Conservation (phyloP, 1,284 basidiomycete genomes). For the Ganoderma multipileum region DNA sequence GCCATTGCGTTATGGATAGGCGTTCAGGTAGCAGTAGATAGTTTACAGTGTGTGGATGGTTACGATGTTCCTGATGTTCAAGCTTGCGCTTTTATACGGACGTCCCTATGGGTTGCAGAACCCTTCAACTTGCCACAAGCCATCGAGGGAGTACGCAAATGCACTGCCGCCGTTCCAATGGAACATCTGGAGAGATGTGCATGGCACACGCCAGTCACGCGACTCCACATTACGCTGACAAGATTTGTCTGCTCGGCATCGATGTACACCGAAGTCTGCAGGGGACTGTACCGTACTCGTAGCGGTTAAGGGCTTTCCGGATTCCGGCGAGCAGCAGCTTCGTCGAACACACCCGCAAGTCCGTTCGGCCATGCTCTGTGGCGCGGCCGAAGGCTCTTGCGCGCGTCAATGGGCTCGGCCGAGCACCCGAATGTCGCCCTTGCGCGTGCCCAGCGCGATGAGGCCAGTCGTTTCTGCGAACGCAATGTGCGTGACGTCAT, state of each 20-base stretch:
- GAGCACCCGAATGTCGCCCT: slow-evolving; percentile 44
- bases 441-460: slow-evolving; percentile 53
- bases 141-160: not conserved
- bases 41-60: not conserved
- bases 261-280: not conserved
- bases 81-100: not conserved
- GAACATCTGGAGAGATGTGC: not conserved
- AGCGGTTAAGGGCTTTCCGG: not conserved
- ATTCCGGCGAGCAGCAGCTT: not conserved
- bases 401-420: slow-evolving; percentile 16
- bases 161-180: not conserved
- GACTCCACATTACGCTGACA: not conserved
- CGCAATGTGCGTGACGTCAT: slow-evolving; percentile 54
- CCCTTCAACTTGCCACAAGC: not conserved
- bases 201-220: too few species aligned
- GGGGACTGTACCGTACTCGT: not conserved
- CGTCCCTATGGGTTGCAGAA: too few species aligned
- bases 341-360: slow-evolving; percentile 9
- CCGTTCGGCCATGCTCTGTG: slow-evolving; percentile 1
- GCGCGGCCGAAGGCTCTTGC: not conserved
- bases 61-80: too few species aligned
- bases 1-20: not conserved
- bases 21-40: not conserved
- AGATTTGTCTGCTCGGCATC: not conserved
- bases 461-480: slow-evolving; percentile 54